Evolutionary conservation across 495 filamentous ascomycete species (phyloP).

Genomic region (Penicillium cinerascens): DNA sequence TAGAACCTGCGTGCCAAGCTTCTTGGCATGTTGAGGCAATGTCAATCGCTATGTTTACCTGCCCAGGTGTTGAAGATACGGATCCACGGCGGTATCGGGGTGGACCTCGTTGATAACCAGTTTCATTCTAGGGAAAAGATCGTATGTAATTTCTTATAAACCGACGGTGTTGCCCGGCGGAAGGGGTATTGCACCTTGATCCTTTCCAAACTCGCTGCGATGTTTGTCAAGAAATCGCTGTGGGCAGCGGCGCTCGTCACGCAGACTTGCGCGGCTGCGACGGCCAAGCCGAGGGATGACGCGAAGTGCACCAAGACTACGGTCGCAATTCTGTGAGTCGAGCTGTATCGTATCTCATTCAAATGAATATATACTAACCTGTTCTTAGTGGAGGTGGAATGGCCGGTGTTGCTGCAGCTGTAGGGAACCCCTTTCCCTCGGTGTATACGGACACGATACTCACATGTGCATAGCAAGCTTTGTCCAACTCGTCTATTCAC

Average conservation of each 20-base stretch:
- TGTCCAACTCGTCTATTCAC: constrained; percentile 17
- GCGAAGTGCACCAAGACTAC: constrained; percentile 28
- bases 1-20: neutral
- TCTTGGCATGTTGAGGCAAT: neutral
- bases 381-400: constrained; percentile 30
- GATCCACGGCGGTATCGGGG: neutral
- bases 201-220: neutral
- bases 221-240: constrained; percentile 12
- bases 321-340: constrained; percentile 31
- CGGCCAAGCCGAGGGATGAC: constrained; percentile 8
- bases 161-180: neutral
- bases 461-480: constrained; percentile 11
- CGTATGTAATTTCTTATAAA: neutral
- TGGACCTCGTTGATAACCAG: neutral
- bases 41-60: neutral
- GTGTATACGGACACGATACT: neutral
- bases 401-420: constrained; percentile 65
- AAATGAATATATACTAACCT: neutral
- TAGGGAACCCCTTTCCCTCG: constrained; percentile 12
- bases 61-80: no score
- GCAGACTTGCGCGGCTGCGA: constrained; percentile 11
- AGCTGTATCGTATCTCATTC: neutral
- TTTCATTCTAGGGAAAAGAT: neutral
- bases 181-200: neutral
- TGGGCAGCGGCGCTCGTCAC: constrained; percentile 9